Percentiles rank a stretch among this genome's conserved stretches.
Conservation (phyloP, 1,139 yeast species). For the Sugiyamaella novakii region DNA sequence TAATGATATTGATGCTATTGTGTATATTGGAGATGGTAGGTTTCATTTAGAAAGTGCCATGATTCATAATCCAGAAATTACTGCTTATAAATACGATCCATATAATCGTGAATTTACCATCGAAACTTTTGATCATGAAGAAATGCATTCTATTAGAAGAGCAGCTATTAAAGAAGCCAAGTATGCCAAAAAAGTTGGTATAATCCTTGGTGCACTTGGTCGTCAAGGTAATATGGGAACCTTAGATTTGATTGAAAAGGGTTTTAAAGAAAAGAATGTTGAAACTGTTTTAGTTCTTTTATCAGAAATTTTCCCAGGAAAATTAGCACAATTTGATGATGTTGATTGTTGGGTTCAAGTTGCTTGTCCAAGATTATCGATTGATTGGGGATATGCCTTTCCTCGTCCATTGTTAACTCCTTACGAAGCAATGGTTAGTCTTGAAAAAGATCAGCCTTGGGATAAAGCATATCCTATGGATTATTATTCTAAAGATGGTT, state of each 20-base stretch:
- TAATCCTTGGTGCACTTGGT: slow-evolving; percentile 93
- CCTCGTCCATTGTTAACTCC: slow-evolving; percentile 91
- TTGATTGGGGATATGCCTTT: slow-evolving; percentile 99
- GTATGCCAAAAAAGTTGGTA: slow-evolving; percentile 69
- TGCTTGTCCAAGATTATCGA: slow-evolving; percentile 94
- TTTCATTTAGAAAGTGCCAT: slow-evolving; percentile 94
- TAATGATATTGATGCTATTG: slow-evolving; percentile 60
- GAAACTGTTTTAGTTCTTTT: slow-evolving; percentile 78
- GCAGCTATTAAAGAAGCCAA: slow-evolving; percentile 69
- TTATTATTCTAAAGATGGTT: slow-evolving; percentile 86
- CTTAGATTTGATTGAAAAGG: slow-evolving; percentile 60
- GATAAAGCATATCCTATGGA: slow-evolving; percentile 86
- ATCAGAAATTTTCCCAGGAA: slow-evolving; percentile 92
- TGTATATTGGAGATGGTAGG: slow-evolving; percentile 94
- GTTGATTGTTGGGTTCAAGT: slow-evolving; percentile 96
- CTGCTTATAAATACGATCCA: slow-evolving; percentile 94
- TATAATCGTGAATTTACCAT: slow-evolving; percentile 86
- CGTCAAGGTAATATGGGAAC: slow-evolving; percentile 92
- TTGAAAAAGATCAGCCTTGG: slow-evolving; percentile 74
- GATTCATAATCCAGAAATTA: slow-evolving; percentile 94
- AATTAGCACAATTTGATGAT: slow-evolving; percentile 90
- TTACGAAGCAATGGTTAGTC: slow-evolving; percentile 91
- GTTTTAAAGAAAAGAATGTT: slow-evolving; percentile 56
- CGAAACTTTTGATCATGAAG: slow-evolving; percentile 84
- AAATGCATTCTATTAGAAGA: slow-evolving; percentile 71